A percentile compares a stretch with the other conserved stretches of the same genome.
Conservation (phyloP, 2,329 filamentous ascomycete genomes). For the Lasiodiplodia theobromae region DNA sequence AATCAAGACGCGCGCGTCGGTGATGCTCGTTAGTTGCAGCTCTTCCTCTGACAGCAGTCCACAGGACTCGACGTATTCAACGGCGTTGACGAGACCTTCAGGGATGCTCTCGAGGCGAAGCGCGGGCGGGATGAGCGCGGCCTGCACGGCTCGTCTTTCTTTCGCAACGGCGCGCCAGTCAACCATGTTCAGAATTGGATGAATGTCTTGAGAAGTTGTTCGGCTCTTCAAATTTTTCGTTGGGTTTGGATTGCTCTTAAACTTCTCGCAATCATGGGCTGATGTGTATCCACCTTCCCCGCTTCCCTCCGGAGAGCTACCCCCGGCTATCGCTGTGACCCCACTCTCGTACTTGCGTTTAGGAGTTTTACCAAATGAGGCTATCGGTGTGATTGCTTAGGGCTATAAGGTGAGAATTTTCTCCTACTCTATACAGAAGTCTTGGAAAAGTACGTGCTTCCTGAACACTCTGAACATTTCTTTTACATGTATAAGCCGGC, state of each 20-base stretch:
- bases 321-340: background rate
- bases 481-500: too few species aligned
- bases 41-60: constrained; percentile 43
- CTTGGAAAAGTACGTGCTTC: too few species aligned
- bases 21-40: constrained; percentile 44
- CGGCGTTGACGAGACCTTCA: background rate
- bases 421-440: too few species aligned
- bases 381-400: too few species aligned
- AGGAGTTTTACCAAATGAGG: too few species aligned
- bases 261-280: too few species aligned
- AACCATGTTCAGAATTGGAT: background rate
- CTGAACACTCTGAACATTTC: too few species aligned
- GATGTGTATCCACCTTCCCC: background rate
- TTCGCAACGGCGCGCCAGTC: constrained; percentile 13
- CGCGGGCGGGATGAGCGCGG: background rate
- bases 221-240: background rate
- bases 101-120: constrained; percentile 1
- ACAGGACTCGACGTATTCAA: constrained; percentile 30
- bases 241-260: background rate
- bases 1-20: constrained; percentile 43
- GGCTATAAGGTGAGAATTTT: too few species aligned
- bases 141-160: constrained; percentile 1
- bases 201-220: background rate
- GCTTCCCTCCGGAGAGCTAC: background rate
- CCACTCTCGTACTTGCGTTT: background rate